Evolutionary conservation across 2,329 filamentous ascomycete species (phyloP).

Genomic region (Aspergillus persii): DNA sequence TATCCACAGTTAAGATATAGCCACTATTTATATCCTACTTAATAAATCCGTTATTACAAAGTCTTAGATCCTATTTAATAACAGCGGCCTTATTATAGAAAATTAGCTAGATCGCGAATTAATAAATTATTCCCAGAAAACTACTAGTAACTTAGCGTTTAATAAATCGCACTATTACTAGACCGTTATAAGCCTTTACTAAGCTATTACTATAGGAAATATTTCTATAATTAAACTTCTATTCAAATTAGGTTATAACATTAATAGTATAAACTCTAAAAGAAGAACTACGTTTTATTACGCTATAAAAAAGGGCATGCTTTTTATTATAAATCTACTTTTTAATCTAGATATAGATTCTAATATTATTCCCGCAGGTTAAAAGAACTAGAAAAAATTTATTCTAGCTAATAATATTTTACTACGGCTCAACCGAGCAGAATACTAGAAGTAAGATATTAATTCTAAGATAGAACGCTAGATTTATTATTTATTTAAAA

Average conservation of each 20-base stretch:
- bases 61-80: constrained; percentile 15
- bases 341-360: constrained; percentile 26
- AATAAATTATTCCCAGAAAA: constrained; percentile 18
- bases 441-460: constrained; percentile 12
- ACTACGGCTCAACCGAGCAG: constrained; percentile 18
- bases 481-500: constrained; percentile 2
- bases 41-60: constrained; percentile 9
- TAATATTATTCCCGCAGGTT: constrained; percentile 22
- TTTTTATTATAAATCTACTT: constrained; percentile 24
- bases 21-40: constrained; percentile 16
- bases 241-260: constrained; percentile 20
- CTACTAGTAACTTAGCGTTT: constrained; percentile 25
- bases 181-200: constrained; percentile 22
- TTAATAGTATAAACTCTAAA: constrained; percentile 23
- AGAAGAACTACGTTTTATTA: constrained; percentile 27
- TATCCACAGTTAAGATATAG: constrained; percentile 20
- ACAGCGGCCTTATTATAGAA: constrained; percentile 23
- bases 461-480: constrained; percentile 5
- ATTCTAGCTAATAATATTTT: constrained; percentile 17
- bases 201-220: constrained; percentile 22
- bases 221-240: constrained; percentile 20
- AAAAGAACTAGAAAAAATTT: constrained; percentile 26
- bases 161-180: constrained; percentile 28
- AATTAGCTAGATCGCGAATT: constrained; percentile 22
- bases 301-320: constrained; percentile 21